Conservation (phyloP, 768 basidiomycete genomes). For the Royoungia palumana region DNA sequence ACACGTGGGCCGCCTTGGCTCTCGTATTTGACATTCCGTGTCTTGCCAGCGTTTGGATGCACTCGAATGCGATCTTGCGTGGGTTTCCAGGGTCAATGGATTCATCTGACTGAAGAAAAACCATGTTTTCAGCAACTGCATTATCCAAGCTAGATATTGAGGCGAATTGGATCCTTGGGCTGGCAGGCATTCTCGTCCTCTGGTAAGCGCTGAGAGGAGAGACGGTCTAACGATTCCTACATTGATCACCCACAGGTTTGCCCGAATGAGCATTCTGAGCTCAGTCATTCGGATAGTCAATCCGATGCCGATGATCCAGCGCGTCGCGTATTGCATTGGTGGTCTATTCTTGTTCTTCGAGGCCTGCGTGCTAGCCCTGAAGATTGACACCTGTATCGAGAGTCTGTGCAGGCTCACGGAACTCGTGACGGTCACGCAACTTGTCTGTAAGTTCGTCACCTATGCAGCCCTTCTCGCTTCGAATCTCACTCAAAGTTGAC, state of each 20-base stretch:
- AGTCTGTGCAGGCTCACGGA: neutral
- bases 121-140: neutral
- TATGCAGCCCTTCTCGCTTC: neutral
- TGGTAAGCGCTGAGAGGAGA: slow-evolving; percentile 16
- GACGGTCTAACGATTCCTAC: neutral
- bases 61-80: neutral
- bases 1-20: slow-evolving; percentile 24
- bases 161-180: slow-evolving; percentile 18
- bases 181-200: slow-evolving; percentile 15
- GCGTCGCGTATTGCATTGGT: slow-evolving; percentile 16
- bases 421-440: slow-evolving; percentile 18
- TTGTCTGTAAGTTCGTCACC: slow-evolving; percentile 19
- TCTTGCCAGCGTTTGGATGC: slow-evolving; percentile 20
- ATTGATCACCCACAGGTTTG: slow-evolving; percentile 14
- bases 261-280: slow-evolving; percentile 27
- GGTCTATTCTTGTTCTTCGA: slow-evolving; percentile 14
- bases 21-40: slow-evolving; percentile 22
- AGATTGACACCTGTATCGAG: slow-evolving; percentile 13
- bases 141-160: neutral
- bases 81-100: neutral
- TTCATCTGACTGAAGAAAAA: neutral
- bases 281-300: slow-evolving; percentile 23
- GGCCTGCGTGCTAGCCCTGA: slow-evolving; percentile 16
- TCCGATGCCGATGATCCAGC: slow-evolving; percentile 8
- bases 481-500: too few relatives aligned